A percentile compares a stretch with the other conserved stretches of the same genome.
These are phyloP conservation scores for Kuraishia molischiana DNA, from an alignment of 805 yeast genomes.

Conservation along the genomic window DNA sequence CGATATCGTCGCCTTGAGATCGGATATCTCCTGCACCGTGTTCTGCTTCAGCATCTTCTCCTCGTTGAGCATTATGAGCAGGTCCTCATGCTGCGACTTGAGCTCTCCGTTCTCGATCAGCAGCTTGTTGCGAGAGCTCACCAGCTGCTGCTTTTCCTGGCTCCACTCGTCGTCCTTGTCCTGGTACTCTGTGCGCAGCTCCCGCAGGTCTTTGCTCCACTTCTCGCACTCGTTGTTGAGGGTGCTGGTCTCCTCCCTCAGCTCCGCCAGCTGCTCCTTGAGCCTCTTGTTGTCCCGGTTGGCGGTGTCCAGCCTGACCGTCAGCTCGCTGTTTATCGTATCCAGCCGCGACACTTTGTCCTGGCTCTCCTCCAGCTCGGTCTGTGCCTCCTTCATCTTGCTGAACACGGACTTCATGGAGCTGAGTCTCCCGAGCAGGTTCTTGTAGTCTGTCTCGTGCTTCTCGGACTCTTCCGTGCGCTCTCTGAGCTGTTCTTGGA, in stretches of 20 bases:
- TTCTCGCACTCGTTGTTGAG: conserved; percentile 38
- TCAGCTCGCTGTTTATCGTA: conserved; percentile 27
- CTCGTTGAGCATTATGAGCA: conserved; percentile 25
- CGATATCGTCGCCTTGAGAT: conserved; percentile 14
- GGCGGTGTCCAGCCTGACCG: conserved; percentile 19
- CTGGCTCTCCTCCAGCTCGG: conserved; percentile 46
- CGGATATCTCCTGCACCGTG: conserved; percentile 30
- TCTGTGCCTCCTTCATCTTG: conserved; percentile 65
- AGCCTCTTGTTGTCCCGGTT: conserved; percentile 23
- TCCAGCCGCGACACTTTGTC: conserved; percentile 30
- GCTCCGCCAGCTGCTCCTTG: conserved; percentile 10
- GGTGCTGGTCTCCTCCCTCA: conserved; percentile 12
- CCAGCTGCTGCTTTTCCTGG: conserved; percentile 30
- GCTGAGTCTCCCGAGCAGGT: conserved; percentile 50
- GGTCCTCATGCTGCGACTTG: conserved; percentile 25
- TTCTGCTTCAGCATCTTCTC: conserved; percentile 34
- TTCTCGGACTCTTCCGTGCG: conserved; percentile 44
- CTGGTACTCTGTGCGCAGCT: conserved; percentile 26
- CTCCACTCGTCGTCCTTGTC: conserved; percentile 28
- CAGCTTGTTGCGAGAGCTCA: conserved; percentile 10
- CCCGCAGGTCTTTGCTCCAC: conserved; percentile 28
- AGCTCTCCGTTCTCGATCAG: conserved; percentile 24
- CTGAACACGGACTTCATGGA: conserved; percentile 66
- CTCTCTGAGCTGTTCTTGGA: conserved; percentile 20
- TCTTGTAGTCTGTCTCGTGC: conserved; percentile 50